Evolutionary conservation across 441 rosid genomes (phyloP), one percentile per base, ranked within the genome.

Genomic region (Brassica balearica): DNA sequence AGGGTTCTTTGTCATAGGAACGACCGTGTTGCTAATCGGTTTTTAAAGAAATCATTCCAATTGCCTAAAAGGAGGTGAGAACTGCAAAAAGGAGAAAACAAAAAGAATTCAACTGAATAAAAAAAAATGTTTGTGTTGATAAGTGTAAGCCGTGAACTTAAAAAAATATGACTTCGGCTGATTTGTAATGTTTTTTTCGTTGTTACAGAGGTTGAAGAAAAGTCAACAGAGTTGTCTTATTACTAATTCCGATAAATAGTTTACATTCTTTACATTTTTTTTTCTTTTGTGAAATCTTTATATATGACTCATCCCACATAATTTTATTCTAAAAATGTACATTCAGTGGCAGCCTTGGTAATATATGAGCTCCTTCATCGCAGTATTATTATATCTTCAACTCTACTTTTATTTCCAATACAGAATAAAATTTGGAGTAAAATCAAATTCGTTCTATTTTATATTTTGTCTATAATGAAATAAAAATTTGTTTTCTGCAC

Each of bases 1-100:
- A 87, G 96, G 71, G 91, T 95, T 11, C 79, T 95, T 71, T 92
- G 97, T 85, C 84, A 92, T 73, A 88, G 98, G 81, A 87, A 93
- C 34, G 98, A 93, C 66, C 85, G 87, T 29, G 82, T 76, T 0
- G 95, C 95, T 6, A 91, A 90, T 65, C 85, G 56, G 41, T 95
- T 92, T 77, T 75, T 95, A 51, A 93, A 89, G 85, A 91, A 85
- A 69, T 72, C 92, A 14, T 92, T 95, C 75, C 96, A 89, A 10
- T 78, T 92, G 81, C 90, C 93, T 25, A 93, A 87, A 77, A 85
- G 92, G 53, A 88, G 81, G 76, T 86, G 17, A 61, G 10, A 64
- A 20, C 1, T 36, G 60, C 17, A 4, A 62, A 67, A 2, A 6
- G 29, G 56, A 14, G 19, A 14, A 51, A 58, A 19, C 5, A 2